A percentile compares a stretch with the other conserved stretches of the same genome.
These are phyloP conservation scores for Leccinum pachyderme DNA, from an alignment of 1,284 basidiomycete genomes.

Conservation along the genomic window DNA sequence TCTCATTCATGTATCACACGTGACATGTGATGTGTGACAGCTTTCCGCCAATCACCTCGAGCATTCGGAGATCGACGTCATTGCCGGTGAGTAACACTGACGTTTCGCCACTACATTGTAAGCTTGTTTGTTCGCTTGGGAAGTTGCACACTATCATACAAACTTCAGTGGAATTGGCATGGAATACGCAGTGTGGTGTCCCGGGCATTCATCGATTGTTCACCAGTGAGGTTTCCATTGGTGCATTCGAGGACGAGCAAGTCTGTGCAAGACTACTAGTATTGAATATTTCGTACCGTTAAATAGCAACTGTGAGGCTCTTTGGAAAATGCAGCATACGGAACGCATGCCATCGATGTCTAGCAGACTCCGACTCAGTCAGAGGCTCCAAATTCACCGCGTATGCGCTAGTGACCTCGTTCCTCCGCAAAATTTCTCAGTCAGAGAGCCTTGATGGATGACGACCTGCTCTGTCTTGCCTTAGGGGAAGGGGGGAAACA, in stretches of 20 bases:
- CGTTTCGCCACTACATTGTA: not conserved
- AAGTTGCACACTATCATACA: too few relatives aligned
- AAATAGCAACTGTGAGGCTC: not conserved
- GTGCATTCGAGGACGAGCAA: not conserved
- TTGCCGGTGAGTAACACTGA: too few relatives aligned
- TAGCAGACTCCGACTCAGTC: not conserved
- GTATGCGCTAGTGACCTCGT: not conserved
- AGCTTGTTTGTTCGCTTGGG: not conserved
- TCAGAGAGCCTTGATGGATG: not conserved
- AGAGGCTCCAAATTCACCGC: not conserved
- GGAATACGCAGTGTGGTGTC: too few relatives aligned
- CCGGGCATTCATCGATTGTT: too few relatives aligned
- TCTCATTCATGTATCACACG: not conserved
- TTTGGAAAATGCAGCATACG: not conserved
- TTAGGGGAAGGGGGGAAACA: not conserved
- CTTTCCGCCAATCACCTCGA: not conserved
- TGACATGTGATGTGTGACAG: not conserved
- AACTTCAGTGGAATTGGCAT: too few relatives aligned
- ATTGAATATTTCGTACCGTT: not conserved
- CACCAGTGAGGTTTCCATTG: too few relatives aligned
- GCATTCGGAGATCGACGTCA: too few relatives aligned
- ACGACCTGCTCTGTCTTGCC: not conserved
- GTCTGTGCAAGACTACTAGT: not conserved
- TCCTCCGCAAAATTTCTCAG: not conserved
- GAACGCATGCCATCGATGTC: too few relatives aligned